Evolutionary conservation across 192 early-diverging fungal species (phyloP).

Genomic region (Coemansia sp.): DNA sequence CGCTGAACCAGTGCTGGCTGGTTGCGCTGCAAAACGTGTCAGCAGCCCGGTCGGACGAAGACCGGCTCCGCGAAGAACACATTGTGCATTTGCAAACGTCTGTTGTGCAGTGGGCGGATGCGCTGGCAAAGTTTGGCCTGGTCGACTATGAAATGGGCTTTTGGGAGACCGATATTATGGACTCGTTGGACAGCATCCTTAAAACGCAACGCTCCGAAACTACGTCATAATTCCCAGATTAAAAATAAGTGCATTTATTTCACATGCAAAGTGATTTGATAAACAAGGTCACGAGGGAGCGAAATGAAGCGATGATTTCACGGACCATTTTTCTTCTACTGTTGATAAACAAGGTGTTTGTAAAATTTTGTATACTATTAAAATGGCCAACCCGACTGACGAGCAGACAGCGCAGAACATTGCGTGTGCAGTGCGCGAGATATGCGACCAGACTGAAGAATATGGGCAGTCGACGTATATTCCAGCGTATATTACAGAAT

Average conservation of each 20-base stretch:
- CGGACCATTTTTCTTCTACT: slow-evolving; percentile 5
- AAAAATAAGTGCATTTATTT: too few species aligned
- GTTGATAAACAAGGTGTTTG: slow-evolving; percentile 1
- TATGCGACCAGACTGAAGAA: neutral
- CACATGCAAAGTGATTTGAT: too few species aligned
- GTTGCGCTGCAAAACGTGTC: slow-evolving; percentile 64
- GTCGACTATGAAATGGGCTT: slow-evolving; percentile 85
- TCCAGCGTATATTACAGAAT: slow-evolving; percentile 33
- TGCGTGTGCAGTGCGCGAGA: neutral
- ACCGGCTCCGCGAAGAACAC: slow-evolving; percentile 59
- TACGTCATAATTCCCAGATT: too few species aligned
- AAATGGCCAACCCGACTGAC: neutral
- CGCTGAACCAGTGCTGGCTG: slow-evolving; percentile 75
- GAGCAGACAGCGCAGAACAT: neutral
- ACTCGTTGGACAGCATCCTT: slow-evolving; percentile 61
- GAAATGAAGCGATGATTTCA: neutral
- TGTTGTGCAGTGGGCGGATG: slow-evolving; percentile 69
- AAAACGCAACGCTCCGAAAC: slow-evolving; percentile 4
- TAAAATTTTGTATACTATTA: slow-evolving; percentile 3
- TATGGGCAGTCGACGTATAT: slow-evolving; percentile 22
- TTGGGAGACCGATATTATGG: slow-evolving; percentile 74
- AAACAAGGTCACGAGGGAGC: too few species aligned
- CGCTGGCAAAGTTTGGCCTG: slow-evolving; percentile 69
- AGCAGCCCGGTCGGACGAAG: slow-evolving; percentile 53
- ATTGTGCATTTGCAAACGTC: slow-evolving; percentile 60